Conservation (phyloP, 1,284 basidiomycete species). For the Sparassis latifolia region DNA sequence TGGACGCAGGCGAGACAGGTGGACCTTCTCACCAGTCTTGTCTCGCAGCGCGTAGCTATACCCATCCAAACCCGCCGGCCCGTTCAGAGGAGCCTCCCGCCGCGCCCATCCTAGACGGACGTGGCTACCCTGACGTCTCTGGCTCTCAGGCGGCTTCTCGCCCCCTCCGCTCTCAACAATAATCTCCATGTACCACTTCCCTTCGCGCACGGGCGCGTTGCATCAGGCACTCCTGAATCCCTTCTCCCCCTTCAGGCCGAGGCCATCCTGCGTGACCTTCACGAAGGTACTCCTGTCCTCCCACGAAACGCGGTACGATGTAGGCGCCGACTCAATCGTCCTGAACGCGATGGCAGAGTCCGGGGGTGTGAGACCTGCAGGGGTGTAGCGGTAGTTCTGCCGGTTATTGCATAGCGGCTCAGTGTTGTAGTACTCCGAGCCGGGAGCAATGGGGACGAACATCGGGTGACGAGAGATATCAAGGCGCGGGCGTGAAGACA, state of each 20-base stretch:
- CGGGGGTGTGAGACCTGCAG: conserved; percentile 67
- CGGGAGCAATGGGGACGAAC: conserved; percentile 52
- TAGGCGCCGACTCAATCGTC: conserved; percentile 74
- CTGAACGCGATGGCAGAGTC: conserved; percentile 59
- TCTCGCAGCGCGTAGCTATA: conserved; percentile 93
- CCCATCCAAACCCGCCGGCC: conserved; percentile 88
- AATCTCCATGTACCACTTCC: conserved; percentile 94
- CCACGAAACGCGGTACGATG: conserved; percentile 70
- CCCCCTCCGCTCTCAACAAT: conserved; percentile 75
- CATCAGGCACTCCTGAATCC: conserved; percentile 89
- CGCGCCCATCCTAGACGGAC: conserved; percentile 90
- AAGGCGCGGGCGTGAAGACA: conserved; percentile 58
- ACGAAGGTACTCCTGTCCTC: conserved; percentile 81
- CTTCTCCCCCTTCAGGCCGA: conserved; percentile 74
- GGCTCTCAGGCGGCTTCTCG: conserved; percentile 41
- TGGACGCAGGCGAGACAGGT: conserved; percentile 71
- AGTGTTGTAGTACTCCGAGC: conserved; percentile 53
- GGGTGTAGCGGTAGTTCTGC: conserved; percentile 73
- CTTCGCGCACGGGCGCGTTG: conserved; percentile 86
- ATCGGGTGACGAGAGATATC: conserved; percentile 65
- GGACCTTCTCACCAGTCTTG: conserved; percentile 87
- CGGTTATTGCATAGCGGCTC: conserved; percentile 70
- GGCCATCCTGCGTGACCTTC: conserved; percentile 77
- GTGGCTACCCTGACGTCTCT: conserved; percentile 64
- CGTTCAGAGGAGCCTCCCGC: conserved; percentile 88